Evolutionary conservation across 495 filamentous ascomycete species (phyloP), one percentile per base, ranked within the genome.

Genomic region (Pyrenula aspistea): DNA sequence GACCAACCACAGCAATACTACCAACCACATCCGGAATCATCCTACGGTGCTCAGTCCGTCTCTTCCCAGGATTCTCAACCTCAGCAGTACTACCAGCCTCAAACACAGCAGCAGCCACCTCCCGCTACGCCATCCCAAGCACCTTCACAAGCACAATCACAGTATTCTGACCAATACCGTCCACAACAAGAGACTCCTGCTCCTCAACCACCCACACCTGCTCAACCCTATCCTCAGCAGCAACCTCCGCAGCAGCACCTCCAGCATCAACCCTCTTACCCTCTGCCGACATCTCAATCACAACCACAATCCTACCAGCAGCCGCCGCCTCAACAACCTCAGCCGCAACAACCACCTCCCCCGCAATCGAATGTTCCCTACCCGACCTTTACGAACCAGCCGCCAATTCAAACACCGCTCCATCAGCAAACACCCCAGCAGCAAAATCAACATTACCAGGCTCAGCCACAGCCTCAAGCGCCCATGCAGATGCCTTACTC

Each of bases 391-490:
- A 8, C 8, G 20, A 8, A 4, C 8, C 31, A 4, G 15, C 31
- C 31, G 4, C 15, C 31, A 42, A 8, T 15, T 4, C 31, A 4
- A 42, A 4, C 31, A 8, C 15, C 31, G 15, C 31, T 42, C 8
- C 31, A 42, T 15, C 31, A 42, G 31, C 31, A 42, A 42, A 42
- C 31, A 8, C 31, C 31, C 4, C 31, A 42, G 31, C 31, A 42
- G 31, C 31, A 42, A 15, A 42, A 42, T 42, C 31, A 42, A 15
- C 72, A 73, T 58, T 65, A 63, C 24, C 68, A 60, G 15, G 67
- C 64, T 19, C 77, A 71, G 49, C 73, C 80, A 31, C 71, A 74
- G 21, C 76, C 75, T 66, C 79, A 72, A 55, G 57, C 70, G 15
- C 65, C 73, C 0, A 56, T 59, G 24, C 60, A 72, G 3, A 68